A percentile compares a stretch with the other conserved stretches of the same genome.
Conservation (phyloP, 2,329 filamentous ascomycete species). For the Nemania sp. region DNA sequence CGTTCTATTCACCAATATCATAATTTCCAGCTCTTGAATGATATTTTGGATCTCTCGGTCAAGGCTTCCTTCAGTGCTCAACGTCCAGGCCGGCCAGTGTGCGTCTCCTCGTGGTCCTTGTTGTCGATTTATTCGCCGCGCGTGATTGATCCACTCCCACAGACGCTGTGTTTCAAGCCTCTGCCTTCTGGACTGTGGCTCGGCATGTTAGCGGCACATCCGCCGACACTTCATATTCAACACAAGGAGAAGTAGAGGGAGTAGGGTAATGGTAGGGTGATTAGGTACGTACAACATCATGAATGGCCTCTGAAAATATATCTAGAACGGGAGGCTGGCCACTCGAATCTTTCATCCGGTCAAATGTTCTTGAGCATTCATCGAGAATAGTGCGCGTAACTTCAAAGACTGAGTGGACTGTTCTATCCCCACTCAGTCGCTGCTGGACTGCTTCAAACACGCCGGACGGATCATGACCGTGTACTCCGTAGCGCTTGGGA, state of each 20-base stretch:
- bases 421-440: slow-evolving; percentile 15
- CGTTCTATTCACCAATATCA: slow-evolving; percentile 36
- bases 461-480: slow-evolving; percentile 43
- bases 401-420: slow-evolving; percentile 9
- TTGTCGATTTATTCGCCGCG: slow-evolving; percentile 7
- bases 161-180: slow-evolving; percentile 1
- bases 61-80: slow-evolving; percentile 34
- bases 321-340: slow-evolving; percentile 40
- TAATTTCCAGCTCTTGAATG: slow-evolving; percentile 40
- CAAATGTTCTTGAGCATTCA: slow-evolving; percentile 43
- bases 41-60: slow-evolving; percentile 40
- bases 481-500: slow-evolving; percentile 44
- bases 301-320: slow-evolving; percentile 38
- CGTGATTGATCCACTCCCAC: slow-evolving; percentile 12
- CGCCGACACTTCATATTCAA: background rate
- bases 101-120: background rate
- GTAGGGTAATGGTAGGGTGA: background rate
- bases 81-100: slow-evolving; percentile 6
- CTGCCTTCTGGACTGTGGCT: slow-evolving; percentile 6
- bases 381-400: slow-evolving; percentile 42
- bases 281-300: slow-evolving; percentile 32
- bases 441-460: slow-evolving; percentile 43
- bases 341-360: slow-evolving; percentile 38
- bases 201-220: slow-evolving; percentile 21
- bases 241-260: background rate